Evolutionary conservation across 2,329 filamentous ascomycete species (phyloP).

Genomic region (Fusarium sp.): DNA sequence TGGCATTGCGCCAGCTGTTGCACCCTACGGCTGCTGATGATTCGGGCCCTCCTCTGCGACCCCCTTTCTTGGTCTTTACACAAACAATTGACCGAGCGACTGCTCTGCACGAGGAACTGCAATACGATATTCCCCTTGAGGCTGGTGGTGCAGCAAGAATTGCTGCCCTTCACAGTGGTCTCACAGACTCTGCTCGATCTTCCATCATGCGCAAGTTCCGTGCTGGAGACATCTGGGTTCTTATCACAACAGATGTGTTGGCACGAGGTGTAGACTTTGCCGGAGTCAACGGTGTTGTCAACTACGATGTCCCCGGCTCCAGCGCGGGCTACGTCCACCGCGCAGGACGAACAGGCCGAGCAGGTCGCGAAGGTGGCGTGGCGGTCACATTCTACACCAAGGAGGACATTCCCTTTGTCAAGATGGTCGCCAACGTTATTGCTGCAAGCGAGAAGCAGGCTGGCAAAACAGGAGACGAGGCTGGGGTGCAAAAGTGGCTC

Average conservation of each 20-base stretch:
- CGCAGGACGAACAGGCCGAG: slow-evolving; percentile 88
- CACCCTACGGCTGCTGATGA: slow-evolving; percentile 70
- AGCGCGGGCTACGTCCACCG: slow-evolving; percentile 92
- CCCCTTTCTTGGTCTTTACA: slow-evolving; percentile 94
- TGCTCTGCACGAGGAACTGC: slow-evolving; percentile 86
- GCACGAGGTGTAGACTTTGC: slow-evolving; percentile 94
- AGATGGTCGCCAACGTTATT: slow-evolving; percentile 93
- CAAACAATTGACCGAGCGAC: slow-evolving; percentile 93
- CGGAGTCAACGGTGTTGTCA: slow-evolving; percentile 94
- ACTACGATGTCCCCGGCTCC: slow-evolving; percentile 95
- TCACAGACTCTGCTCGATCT: slow-evolving; percentile 78
- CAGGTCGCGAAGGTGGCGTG: slow-evolving; percentile 85
- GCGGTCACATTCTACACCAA: slow-evolving; percentile 96
- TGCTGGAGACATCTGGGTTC: slow-evolving; percentile 90
- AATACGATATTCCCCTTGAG: slow-evolving; percentile 91
- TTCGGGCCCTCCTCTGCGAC: slow-evolving; percentile 71
- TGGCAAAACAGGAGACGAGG: slow-evolving; percentile 59
- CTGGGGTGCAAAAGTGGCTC: slow-evolving; percentile 82
- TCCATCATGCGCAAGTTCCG: slow-evolving; percentile 90
- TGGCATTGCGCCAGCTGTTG: slow-evolving; percentile 87
- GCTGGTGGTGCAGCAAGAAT: slow-evolving; percentile 86
- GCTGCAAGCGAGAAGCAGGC: slow-evolving; percentile 79
- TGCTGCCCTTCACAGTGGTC: slow-evolving; percentile 87
- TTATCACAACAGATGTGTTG: slow-evolving; percentile 94
- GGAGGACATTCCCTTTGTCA: slow-evolving; percentile 89